phyloP scores from a whole-genome alignment of 129 eudicot genomes.

The Ambrosia trifida region DNA sequence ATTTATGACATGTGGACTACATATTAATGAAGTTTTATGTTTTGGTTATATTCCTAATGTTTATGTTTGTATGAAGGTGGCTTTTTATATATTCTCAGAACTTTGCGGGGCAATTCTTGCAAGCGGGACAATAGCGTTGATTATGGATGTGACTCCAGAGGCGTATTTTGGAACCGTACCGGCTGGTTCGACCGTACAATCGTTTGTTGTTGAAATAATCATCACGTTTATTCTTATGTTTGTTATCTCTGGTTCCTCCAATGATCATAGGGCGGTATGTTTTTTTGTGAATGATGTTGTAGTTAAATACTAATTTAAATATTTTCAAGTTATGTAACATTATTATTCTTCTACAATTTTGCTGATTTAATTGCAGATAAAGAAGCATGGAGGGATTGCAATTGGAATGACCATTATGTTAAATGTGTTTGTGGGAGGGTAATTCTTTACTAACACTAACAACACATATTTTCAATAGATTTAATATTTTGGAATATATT shows the following conservation, averaged over 20 bases:
- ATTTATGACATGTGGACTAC: background rate
- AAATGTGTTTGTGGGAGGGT: conserved; percentile 89
- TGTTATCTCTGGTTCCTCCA: conserved; percentile 65
- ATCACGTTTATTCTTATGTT: conserved; percentile 75
- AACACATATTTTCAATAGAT: background rate
- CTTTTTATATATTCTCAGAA: conserved; percentile 51
- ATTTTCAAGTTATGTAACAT: background rate
- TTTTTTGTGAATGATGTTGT: background rate
- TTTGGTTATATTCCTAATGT: background rate
- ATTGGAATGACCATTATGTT: conserved; percentile 86
- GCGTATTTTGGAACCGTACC: conserved; percentile 73
- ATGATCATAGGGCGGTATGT: conserved; percentile 71
- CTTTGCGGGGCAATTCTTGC: conserved; percentile 65
- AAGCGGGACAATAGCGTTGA: conserved; percentile 45
- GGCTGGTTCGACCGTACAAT: conserved; percentile 49
- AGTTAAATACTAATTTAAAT: background rate
- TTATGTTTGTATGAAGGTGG: conserved; percentile 37
- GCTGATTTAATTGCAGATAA: conserved; percentile 39
- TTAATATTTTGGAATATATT: background rate
- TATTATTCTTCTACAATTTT: background rate
- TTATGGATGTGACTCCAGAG: conserved; percentile 45
- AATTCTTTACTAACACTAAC: background rate
- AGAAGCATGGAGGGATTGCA: conserved; percentile 61
- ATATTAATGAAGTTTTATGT: background rate
- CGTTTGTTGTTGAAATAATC: conserved; percentile 65